Percentiles rank a stretch among this genome's conserved stretches.
phyloP scores from a whole-genome alignment of 306 rosid genomes.

The Acacia confusa region DNA sequence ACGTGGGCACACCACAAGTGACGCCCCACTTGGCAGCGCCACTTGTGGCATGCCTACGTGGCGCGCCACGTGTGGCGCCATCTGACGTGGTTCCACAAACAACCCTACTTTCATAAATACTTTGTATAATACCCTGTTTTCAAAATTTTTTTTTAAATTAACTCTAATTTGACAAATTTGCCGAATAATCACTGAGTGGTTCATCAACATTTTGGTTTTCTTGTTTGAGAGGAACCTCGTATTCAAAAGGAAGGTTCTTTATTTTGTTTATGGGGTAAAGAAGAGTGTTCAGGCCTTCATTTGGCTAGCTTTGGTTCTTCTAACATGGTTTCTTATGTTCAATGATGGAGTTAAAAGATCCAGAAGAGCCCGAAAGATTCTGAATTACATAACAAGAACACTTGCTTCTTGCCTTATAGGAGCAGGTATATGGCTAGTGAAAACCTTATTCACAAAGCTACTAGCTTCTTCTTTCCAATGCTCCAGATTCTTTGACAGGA shows the following conservation, averaged over 20 bases:
- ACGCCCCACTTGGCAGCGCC: too few species aligned
- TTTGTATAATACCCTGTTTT: too few species aligned
- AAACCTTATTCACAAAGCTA: slow-evolving; percentile 38
- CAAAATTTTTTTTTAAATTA: too few species aligned
- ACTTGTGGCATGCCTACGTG: too few species aligned
- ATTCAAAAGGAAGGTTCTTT: slow-evolving; percentile 74
- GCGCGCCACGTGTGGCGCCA: too few species aligned
- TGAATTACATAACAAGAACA: slow-evolving; percentile 57
- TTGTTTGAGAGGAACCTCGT: slow-evolving; percentile 68
- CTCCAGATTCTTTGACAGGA: slow-evolving; percentile 77
- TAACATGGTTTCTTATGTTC: slow-evolving; percentile 70
- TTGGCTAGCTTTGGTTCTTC: slow-evolving; percentile 70
- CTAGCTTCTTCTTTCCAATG: slow-evolving; percentile 70
- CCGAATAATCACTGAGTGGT: slow-evolving; percentile 13
- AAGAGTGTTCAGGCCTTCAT: slow-evolving; percentile 68
- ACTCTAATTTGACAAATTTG: too few species aligned
- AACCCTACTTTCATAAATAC: too few species aligned
- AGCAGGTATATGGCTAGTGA: slow-evolving; percentile 1
- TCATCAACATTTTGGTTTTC: slow-evolving; percentile 25
- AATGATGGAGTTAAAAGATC: slow-evolving; percentile 48
- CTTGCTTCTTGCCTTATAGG: slow-evolving; percentile 29
- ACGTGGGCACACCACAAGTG: too few species aligned
- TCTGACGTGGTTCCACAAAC: too few species aligned
- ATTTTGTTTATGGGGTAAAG: slow-evolving; percentile 77
- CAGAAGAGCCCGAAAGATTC: slow-evolving; percentile 34